Base-by-base conservation (phyloP, 2,329 filamentous ascomycete species). In the Penicillium sp. region DNA sequence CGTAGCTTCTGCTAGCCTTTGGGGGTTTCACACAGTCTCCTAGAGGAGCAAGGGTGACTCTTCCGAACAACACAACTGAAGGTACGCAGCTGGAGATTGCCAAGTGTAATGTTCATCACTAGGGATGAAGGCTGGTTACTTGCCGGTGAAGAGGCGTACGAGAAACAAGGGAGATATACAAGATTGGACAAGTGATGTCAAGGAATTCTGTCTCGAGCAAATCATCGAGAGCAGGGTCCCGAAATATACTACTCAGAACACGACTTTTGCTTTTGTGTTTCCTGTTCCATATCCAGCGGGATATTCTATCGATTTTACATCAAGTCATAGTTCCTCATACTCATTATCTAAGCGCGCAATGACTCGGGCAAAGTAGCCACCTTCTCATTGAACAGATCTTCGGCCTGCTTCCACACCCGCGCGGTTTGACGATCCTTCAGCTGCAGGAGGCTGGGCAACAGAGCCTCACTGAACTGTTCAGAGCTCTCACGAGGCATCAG, bases 401-500 rank as follows among this genome's bases (percentile, higher is more conserved):
- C 85, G 0, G 92, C 92, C 53, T 89, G 83, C 49, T 83, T 79
- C 92, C 92, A 96, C n/a, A 96, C 92, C 6, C 70, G 70, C 12
- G 85, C 80, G 18, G 81, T 87, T 53, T 81, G 76, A 69, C 89
- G 84, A 68, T 94, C 83, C 72, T 94, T 90, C 57, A 96, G 80
- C 55, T 85, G 81, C 55, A 94, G 73, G 61, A 96, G 76, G 65
- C 85, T 88, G 18, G 90, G 90, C 65, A 95, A 77, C 60, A 96
- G 78, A 44, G 88, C 87, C 47, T 82, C 78, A 70, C 86, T 90
- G 76, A 95, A 96, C 18, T 86, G 86, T 75, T 96, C 91, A 41
- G 85, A 90, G 24, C 90, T 86, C 76, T 96, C 93, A 48, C 93
- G 81, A 1, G 93, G 89, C 34, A 97, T 79, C 61, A 96, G 82